These are phyloP conservation scores for Solanum corneliomulleri DNA, from an alignment of 257 asterid species.

Conservation along the genomic window DNA sequence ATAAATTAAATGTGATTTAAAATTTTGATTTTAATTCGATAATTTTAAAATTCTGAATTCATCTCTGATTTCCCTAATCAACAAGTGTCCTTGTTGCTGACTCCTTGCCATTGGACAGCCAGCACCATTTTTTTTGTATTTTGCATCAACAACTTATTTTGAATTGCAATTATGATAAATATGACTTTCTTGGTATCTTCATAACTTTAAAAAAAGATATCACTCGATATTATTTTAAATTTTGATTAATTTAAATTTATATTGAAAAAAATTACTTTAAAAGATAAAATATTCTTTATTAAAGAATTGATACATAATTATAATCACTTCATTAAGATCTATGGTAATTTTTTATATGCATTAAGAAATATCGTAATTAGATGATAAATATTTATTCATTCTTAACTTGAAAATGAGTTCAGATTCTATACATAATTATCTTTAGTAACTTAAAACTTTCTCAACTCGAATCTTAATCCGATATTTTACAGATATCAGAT, in stretches of 20 bases:
- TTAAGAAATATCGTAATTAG: not conserved
- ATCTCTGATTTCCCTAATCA: not conserved
- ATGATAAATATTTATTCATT: not conserved
- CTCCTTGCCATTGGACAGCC: not conserved
- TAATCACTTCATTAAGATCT: not conserved
- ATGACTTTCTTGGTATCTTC: not conserved
- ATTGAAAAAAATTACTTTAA: fast-evolving
- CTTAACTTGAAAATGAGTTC: not conserved
- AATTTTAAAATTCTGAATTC: not conserved
- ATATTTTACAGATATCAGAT: not conserved
- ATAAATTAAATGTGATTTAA: not conserved
- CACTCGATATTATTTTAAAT: not conserved
- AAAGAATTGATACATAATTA: not conserved
- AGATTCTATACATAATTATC: not conserved
- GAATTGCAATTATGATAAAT: not conserved
- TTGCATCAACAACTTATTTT: not conserved
- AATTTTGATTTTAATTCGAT: fast-evolving
- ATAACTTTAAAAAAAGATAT: no score
- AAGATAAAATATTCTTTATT: not conserved
- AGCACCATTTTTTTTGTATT: not conserved
- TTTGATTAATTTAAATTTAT: not conserved
- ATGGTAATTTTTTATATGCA: not conserved
- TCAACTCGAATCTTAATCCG: not conserved
- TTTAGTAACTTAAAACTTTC: not conserved
- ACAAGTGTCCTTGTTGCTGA: not conserved